Conservation (phyloP, 2,329 filamentous ascomycete species). For the Talaromyces verruculosus region DNA sequence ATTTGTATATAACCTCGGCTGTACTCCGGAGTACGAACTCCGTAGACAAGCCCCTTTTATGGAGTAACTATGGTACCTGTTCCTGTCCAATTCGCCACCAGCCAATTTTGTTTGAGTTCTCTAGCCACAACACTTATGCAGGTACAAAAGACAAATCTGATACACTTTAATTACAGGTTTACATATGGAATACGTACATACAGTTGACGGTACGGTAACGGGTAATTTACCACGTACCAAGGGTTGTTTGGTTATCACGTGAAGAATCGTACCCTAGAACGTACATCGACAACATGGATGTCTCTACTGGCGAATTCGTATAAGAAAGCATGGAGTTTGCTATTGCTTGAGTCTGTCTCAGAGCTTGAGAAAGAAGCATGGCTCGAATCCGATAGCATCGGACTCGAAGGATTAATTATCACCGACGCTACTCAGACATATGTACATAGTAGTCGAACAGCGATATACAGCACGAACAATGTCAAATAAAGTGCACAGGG, state of each 20-base stretch:
- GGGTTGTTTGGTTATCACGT: not conserved
- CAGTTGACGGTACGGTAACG: not conserved
- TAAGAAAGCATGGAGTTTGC: not conserved
- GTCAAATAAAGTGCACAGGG: too few species aligned
- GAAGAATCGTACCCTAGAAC: not conserved
- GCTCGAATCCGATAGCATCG: not conserved
- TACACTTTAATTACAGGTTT: not conserved
- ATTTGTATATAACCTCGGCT: not conserved
- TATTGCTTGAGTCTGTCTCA: not conserved
- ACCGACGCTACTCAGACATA: not conserved
- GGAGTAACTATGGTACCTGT: not conserved
- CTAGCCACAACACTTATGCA: constrained; percentile 8
- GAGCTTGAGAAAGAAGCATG: not conserved
- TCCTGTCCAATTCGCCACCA: not conserved
- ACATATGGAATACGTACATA: not conserved
- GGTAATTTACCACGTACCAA: not conserved
- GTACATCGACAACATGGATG: not conserved
- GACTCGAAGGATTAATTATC: not conserved
- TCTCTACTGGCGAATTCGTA: not conserved
- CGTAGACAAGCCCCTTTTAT: not conserved
- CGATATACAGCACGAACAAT: too few species aligned
- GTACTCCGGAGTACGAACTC: not conserved
- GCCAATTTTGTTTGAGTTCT: constrained; percentile 10
- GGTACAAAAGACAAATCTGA: not conserved
- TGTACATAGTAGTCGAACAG: not conserved